Evolutionary conservation across 768 basidiomycete genomes (phyloP).

Genomic region (Leccinum longicurvipes): DNA sequence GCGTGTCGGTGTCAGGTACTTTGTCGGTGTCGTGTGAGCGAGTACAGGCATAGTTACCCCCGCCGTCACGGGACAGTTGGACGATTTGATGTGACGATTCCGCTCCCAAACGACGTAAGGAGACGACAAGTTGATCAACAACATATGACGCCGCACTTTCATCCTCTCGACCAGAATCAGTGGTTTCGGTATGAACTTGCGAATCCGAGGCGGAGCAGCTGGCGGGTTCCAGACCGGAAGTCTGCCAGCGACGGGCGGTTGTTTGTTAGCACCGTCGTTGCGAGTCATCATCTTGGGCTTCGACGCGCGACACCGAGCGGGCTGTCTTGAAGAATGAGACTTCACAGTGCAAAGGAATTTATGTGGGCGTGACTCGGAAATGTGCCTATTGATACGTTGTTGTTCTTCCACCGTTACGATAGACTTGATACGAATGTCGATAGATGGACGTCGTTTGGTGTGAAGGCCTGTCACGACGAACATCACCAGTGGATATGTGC

Average conservation of each 20-base stretch:
- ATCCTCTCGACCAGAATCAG: slow-evolving; percentile 25
- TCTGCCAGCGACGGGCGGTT: background rate
- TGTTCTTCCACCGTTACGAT: background rate
- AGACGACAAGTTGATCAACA: background rate
- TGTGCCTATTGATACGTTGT: background rate
- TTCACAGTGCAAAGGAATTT: background rate
- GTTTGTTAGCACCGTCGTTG: background rate
- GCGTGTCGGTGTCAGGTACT: background rate
- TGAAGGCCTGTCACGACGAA: slow-evolving; percentile 23
- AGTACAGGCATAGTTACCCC: background rate
- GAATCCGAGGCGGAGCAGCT: background rate
- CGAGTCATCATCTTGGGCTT: slow-evolving; percentile 3
- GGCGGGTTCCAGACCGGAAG: background rate
- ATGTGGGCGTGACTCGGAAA: background rate
- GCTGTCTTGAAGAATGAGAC: background rate
- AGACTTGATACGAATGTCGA: background rate
- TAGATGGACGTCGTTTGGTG: slow-evolving; percentile 18
- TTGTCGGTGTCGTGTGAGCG: slow-evolving; percentile 6
- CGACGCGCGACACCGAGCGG: background rate
- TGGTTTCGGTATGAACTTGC: slow-evolving; percentile 25
- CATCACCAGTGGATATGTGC: slow-evolving; percentile 11
- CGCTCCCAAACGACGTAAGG: background rate
- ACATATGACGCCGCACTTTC: slow-evolving; percentile 15
- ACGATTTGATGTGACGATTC: background rate
- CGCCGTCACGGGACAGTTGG: background rate